Percentiles rank a stretch among this genome's conserved stretches.
phyloP scores from a whole-genome alignment of 2,329 filamentous ascomycete species.

The Fusarium gaditjirri region DNA sequence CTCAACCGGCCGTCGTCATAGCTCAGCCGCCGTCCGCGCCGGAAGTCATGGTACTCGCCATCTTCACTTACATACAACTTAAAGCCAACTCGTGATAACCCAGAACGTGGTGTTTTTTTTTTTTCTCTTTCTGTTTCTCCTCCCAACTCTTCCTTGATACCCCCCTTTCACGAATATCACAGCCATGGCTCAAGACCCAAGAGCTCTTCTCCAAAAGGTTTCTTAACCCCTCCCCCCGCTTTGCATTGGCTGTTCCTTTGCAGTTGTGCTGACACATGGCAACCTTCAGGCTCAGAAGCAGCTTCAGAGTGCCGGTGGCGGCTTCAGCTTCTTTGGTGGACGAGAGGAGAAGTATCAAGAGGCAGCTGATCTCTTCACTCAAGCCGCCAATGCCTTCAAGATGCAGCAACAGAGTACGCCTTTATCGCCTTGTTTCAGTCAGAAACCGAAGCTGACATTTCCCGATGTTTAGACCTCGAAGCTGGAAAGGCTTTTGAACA shows the following conservation, averaged over 20 bases:
- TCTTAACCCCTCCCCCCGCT: constrained; percentile 39
- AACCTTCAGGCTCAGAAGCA: constrained; percentile 83
- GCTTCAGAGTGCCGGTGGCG: constrained; percentile 76
- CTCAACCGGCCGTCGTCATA: constrained; percentile 44
- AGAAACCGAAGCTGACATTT: constrained; percentile 18
- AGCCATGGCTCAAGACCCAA: constrained; percentile 79
- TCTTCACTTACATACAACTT: constrained; percentile 30
- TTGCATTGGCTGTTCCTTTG: constrained; percentile 6
- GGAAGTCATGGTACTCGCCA: constrained; percentile 22
- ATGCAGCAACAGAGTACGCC: constrained; percentile 82
- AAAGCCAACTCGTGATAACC: constrained; percentile 26
- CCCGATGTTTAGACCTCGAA: constrained; percentile 72
- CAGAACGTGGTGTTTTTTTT: constrained; percentile 28
- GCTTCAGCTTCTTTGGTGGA: constrained; percentile 91
- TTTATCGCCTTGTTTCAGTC: not conserved
- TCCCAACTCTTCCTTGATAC: constrained; percentile 12
- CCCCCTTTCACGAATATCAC: constrained; percentile 14
- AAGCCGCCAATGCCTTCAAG: constrained; percentile 92
- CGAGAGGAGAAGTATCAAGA: constrained; percentile 88
- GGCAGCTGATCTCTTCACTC: constrained; percentile 86
- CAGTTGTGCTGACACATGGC: constrained; percentile 17
- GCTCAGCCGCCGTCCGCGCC: constrained; percentile 34
- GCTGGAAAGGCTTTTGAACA: constrained; percentile 88
- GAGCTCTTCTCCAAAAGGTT: constrained; percentile 82
- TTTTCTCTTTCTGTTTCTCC: not conserved